A percentile compares a stretch with the other conserved stretches of the same genome.
These are phyloP conservation scores for Trametes coccinea DNA, from an alignment of 768 basidiomycete species.

Conservation along the genomic window DNA sequence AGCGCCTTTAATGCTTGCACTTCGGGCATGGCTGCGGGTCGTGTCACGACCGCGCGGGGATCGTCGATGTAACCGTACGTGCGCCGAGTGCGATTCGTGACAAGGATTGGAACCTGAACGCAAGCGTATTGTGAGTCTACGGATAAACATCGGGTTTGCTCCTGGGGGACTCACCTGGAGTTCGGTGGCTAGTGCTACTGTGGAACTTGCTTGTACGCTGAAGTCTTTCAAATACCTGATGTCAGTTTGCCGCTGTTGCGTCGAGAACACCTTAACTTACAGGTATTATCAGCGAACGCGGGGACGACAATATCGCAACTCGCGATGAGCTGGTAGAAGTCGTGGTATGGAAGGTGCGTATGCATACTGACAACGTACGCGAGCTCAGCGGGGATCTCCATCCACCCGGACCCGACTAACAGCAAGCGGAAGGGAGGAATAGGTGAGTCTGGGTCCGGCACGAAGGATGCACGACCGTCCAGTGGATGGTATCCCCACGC, in stretches of 20 bases:
- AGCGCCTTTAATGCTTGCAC: slow-evolving; percentile 40
- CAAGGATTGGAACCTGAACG: slow-evolving; percentile 41
- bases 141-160: too few relatives aligned
- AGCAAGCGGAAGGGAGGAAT: slow-evolving; percentile 35
- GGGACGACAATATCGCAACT: slow-evolving; percentile 43
- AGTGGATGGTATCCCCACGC: slow-evolving; percentile 41
- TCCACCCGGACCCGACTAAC: slow-evolving; percentile 36
- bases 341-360: slow-evolving; percentile 36
- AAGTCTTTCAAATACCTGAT: slow-evolving; percentile 28
- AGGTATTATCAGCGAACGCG: slow-evolving; percentile 39
- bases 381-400: slow-evolving; percentile 39
- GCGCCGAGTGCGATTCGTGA: slow-evolving; percentile 40
- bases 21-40: slow-evolving; percentile 43
- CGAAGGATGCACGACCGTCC: slow-evolving; percentile 22
- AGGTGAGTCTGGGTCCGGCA: slow-evolving; percentile 25
- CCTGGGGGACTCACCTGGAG: slow-evolving; percentile 33
- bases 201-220: slow-evolving; percentile 42
- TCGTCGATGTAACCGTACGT: slow-evolving; percentile 43
- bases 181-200: slow-evolving; percentile 42
- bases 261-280: slow-evolving; percentile 16
- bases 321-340: slow-evolving; percentile 41
- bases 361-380: slow-evolving; percentile 40
- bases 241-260: neutral
- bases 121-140: neutral
- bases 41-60: slow-evolving; percentile 37